phyloP scores from a whole-genome alignment of 1,139 yeast species.

The Magnusiomyces starmeri region DNA sequence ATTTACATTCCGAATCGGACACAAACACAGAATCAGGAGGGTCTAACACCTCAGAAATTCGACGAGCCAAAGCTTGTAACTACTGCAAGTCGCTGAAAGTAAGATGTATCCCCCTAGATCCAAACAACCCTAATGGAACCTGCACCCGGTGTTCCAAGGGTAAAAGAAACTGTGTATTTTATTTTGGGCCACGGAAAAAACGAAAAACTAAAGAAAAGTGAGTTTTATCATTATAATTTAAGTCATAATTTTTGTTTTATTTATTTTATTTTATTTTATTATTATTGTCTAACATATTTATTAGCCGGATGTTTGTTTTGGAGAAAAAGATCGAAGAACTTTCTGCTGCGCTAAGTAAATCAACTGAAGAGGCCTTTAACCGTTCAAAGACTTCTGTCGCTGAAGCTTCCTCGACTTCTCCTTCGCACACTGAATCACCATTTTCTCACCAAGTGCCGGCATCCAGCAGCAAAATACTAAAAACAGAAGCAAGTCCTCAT shows the following conservation, averaged over 20 bases:
- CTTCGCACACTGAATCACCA: background rate
- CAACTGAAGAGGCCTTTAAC: background rate
- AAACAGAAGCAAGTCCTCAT: too few species aligned
- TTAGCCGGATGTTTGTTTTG: conserved; percentile 35
- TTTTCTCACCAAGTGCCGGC: background rate
- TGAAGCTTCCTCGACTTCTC: background rate
- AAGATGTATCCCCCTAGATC: conserved; percentile 69
- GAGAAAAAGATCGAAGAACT: conserved; percentile 34
- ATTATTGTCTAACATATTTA: too few species aligned
- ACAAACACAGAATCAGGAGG: background rate
- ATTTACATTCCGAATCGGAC: too few species aligned
- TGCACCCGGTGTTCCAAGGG: conserved; percentile 69
- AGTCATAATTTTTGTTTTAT: background rate
- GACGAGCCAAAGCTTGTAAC: conserved; percentile 61
- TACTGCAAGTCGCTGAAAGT: conserved; percentile 77
- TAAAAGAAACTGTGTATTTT: conserved; percentile 59
- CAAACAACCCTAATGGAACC: conserved; percentile 50
- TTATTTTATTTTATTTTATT: too few species aligned
- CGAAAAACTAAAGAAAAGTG: conserved; percentile 29
- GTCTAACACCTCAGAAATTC: background rate
- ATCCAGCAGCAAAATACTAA: too few species aligned
- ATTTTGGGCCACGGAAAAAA: conserved; percentile 52
- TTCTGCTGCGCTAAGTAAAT: conserved; percentile 22
- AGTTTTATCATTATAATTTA: too few species aligned
- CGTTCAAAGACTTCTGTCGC: background rate